Percentiles rank a stretch among this genome's conserved stretches.
These are phyloP conservation scores for Rhodotorula sp. DNA, from an alignment of 1,284 basidiomycete genomes.

Conservation along the genomic window DNA sequence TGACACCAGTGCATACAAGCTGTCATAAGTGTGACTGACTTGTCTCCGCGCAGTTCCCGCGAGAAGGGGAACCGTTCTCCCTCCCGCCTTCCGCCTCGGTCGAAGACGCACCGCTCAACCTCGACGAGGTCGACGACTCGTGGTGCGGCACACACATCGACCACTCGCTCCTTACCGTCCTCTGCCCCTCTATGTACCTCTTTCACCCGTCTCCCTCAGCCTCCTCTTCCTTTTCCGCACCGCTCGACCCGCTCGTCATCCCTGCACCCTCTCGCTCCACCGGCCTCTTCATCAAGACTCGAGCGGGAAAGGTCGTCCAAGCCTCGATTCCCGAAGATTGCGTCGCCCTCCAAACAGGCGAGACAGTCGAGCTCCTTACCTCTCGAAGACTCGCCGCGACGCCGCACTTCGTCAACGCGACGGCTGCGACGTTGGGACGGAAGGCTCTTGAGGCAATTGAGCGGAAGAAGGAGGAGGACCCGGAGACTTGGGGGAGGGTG, in stretches of 20 bases:
- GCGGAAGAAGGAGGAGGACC: constrained; percentile 46
- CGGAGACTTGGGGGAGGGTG: constrained; percentile 58
- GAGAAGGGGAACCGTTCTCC: constrained; percentile 9
- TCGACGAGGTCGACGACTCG: constrained; percentile 25
- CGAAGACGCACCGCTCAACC: background rate
- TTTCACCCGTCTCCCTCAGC: constrained; percentile 46
- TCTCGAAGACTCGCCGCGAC: constrained; percentile 73
- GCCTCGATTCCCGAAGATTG: constrained; percentile 74
- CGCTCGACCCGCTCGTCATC: constrained; percentile 52
- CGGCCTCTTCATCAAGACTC: constrained; percentile 83
- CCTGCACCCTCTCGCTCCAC: constrained; percentile 68
- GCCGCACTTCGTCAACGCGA: constrained; percentile 76
- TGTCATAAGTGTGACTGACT: too few relatives aligned
- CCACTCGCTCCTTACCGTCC: constrained; percentile 81
- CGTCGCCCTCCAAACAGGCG: constrained; percentile 88
- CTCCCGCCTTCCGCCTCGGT: constrained; percentile 15
- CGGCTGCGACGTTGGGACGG: constrained; percentile 14
- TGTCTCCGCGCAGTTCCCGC: constrained; percentile 18
- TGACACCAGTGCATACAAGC: too few relatives aligned
- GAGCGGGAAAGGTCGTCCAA: constrained; percentile 68
- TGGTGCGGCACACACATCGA: constrained; percentile 55
- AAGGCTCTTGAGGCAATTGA: constrained; percentile 35
- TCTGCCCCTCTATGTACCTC: constrained; percentile 81
- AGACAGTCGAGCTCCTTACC: constrained; percentile 83
- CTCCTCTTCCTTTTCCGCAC: background rate